These are phyloP conservation scores for Cymbidium sinense DNA, from an alignment of 106 monocot species.

Conservation along the genomic window DNA sequence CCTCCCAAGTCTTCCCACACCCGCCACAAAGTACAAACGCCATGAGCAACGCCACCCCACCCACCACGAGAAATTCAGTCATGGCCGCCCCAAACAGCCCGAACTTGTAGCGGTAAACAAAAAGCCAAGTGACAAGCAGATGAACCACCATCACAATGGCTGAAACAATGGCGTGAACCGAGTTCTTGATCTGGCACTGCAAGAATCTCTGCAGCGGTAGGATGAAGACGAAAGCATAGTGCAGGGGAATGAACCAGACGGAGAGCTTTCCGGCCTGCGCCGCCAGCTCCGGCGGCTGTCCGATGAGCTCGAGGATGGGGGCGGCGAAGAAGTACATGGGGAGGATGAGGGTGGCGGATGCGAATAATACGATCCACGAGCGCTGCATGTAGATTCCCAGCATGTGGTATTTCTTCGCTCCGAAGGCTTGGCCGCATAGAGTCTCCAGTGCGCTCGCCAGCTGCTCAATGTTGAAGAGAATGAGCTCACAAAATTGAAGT, in stretches of 20 bases:
- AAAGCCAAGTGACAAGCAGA: conserved; percentile 40
- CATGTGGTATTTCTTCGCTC: conserved; percentile 56
- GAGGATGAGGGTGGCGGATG: conserved; percentile 35
- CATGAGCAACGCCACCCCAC: conserved; percentile 11
- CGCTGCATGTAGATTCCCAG: conserved; percentile 60
- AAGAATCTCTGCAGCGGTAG: conserved; percentile 54
- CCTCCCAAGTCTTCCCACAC: conserved; percentile 41
- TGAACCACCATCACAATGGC: conserved; percentile 31
- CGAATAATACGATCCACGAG: conserved; percentile 46
- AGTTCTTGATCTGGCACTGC: conserved; percentile 55
- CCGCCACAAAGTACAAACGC: conserved; percentile 32
- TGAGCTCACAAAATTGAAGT: no score
- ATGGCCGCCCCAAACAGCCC: conserved; percentile 35
- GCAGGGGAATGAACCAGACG: conserved; percentile 48
- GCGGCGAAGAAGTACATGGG: conserved; percentile 41
- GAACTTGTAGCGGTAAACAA: conserved; percentile 23
- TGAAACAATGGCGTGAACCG: conserved; percentile 23
- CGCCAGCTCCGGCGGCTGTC: conserved; percentile 39
- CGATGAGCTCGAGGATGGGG: conserved; percentile 29
- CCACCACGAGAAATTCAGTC: conserved; percentile 58
- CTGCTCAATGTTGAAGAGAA: conserved; percentile 10
- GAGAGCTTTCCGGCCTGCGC: conserved; percentile 31
- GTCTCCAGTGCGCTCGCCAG: conserved; percentile 63
- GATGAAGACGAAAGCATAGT: conserved; percentile 52
- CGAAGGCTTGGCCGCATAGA: conserved; percentile 54